A percentile compares a stretch with the other conserved stretches of the same genome.
phyloP scores from a whole-genome alignment of 352 stramenopile species.

The Pythium brachiatum region DNA sequence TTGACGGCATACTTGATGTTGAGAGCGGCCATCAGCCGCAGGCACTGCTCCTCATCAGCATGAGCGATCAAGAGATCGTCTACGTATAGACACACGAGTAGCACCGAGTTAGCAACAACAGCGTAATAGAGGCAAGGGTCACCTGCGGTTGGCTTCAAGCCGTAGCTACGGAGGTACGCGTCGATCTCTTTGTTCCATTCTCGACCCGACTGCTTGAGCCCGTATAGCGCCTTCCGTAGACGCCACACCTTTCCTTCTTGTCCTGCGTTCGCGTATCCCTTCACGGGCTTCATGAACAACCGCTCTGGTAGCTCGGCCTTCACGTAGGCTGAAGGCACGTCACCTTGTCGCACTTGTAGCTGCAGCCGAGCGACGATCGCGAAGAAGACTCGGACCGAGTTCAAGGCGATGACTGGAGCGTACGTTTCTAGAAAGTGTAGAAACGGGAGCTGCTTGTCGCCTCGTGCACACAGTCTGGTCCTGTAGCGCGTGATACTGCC shows the following conservation, averaged over 20 bases:
- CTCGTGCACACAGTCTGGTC: background rate
- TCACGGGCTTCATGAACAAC: background rate
- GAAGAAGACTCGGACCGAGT: conserved; percentile 9
- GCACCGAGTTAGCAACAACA: background rate
- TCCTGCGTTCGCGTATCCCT: background rate
- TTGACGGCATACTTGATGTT: conserved; percentile 22
- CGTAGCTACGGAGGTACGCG: conserved; percentile 1
- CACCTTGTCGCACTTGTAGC: conserved; percentile 1
- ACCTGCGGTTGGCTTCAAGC: conserved; percentile 1
- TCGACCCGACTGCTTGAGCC: background rate
- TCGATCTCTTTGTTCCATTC: conserved; percentile 23
- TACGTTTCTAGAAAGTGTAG: background rate
- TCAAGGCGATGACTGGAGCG: background rate
- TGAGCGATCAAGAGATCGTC: conserved; percentile 27
- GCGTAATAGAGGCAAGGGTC: conserved; percentile 26
- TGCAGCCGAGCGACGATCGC: background rate
- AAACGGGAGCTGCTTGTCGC: background rate
- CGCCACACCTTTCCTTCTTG: conserved; percentile 2
- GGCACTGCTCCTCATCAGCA: background rate
- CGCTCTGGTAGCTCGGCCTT: conserved; percentile 1
- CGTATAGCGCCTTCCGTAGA: conserved; percentile 9
- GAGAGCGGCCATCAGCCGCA: conserved; percentile 1
- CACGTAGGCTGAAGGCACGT: conserved; percentile 7
- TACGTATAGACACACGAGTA: conserved; percentile 29
- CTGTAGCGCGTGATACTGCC: conserved; percentile 3